Evolutionary conservation across 2,329 filamentous ascomycete genomes (phyloP), one percentile per base, ranked within the genome.

Genomic region (Paecilomyces dactylethromorphus): DNA sequence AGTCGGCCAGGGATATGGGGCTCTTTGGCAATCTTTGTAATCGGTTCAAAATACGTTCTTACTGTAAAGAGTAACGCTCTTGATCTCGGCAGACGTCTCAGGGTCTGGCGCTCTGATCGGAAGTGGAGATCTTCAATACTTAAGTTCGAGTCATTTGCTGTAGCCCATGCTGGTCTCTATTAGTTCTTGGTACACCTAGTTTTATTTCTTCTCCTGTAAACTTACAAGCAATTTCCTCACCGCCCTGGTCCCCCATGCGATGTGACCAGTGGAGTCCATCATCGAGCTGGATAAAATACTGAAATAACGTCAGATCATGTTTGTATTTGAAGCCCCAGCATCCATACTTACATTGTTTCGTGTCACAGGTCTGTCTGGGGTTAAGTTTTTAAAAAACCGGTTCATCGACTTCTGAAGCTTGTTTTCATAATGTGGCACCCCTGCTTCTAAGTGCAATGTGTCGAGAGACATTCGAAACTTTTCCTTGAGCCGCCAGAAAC

Each of bases 201-300:
- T 18, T 45, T 45, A 4, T 6, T 45, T 45, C 15, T 18, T 45
- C 3, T 18, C 12, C 32, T 33, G 3, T 33, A 2, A 6, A 45
- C 35, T 45, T n/a, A 45, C 35, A 45, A 22, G 62, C 62, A 49
- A 62, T 56, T 53, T 62, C 60, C 35, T 56, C 57, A 31, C 62
- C 62, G n/a, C 35, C 35, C 45, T 63, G 60, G 2, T 60, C 56
- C 13, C 62, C 62, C 62, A 63, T 63, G 15, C 62, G 60, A 60
- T 63, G 62, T 12, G 62, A 63, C 62, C 62, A 63, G 55, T 63
- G 62, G 3, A 63, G 54, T 53, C 62, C 62, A 49, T 63, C 62
- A 11, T 63, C 62, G 6, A 63, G 58, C 51, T 63, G 60, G 24
- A 63, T 63, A 18, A 63, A 63, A 35, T 59, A 63, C 58, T 62